These are phyloP conservation scores for Usnea hakonensis DNA, from an alignment of 495 filamentous ascomycete genomes.

Conservation along the genomic window DNA sequence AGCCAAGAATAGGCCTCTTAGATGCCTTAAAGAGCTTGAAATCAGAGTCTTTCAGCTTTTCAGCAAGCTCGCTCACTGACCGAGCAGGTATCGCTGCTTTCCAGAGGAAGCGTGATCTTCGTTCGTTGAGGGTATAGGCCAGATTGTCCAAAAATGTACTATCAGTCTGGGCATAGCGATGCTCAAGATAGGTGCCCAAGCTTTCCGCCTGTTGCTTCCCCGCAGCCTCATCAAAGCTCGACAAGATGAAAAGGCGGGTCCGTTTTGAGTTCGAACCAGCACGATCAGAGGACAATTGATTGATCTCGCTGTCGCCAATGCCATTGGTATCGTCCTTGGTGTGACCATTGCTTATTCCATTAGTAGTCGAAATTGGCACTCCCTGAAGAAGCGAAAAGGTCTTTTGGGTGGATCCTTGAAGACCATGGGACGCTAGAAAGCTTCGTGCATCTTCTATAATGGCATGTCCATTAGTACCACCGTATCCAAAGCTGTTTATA, in stretches of 20 bases:
- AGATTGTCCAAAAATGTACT: conserved; percentile 9
- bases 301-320: too few species aligned
- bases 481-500: conserved; percentile 55
- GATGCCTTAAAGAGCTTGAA: not conserved
- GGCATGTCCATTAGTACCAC: conserved; percentile 50
- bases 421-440: too few species aligned
- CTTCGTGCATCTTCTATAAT: conserved; percentile 37
- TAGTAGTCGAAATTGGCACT: too few species aligned
- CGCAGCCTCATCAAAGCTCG: not conserved
- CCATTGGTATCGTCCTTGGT: not conserved
- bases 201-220: conserved; percentile 9
- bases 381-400: too few species aligned
- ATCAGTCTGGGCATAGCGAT: not conserved
- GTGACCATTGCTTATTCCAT: not conserved
- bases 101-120: conserved; percentile 11
- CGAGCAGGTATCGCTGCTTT: not conserved
- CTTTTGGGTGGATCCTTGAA: conserved; percentile 2
- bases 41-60: not conserved
- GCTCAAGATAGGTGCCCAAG: not conserved
- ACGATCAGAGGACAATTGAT: too few species aligned
- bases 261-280: too few species aligned
- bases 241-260: conserved; percentile 9
- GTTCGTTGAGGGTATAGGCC: conserved; percentile 21
- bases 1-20: conserved; percentile 4
- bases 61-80: not conserved